These are phyloP conservation scores for Tetrapisispora pingtungensis DNA, from an alignment of 805 yeast genomes.

Conservation along the genomic window DNA sequence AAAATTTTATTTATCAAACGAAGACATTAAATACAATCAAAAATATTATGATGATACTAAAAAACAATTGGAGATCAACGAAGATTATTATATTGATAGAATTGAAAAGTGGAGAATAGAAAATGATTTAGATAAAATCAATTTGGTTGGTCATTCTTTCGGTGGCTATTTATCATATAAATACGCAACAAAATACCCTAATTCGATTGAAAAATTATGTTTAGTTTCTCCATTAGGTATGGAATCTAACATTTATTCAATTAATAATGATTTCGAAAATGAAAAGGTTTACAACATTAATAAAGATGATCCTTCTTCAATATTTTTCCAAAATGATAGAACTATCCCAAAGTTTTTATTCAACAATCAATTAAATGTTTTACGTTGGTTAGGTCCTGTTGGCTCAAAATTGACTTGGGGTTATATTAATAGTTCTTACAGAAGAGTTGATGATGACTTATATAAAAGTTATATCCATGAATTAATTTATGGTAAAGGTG, in stretches of 20 bases:
- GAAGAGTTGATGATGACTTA: conserved; percentile 18
- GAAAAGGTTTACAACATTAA: conserved; percentile 17
- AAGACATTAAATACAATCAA: background rate
- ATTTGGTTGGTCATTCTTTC: conserved; percentile 65
- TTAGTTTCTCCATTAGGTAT: conserved; percentile 73
- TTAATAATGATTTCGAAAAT: conserved; percentile 27
- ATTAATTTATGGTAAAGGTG: conserved; percentile 11
- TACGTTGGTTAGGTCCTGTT: conserved; percentile 37
- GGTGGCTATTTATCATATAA: conserved; percentile 68
- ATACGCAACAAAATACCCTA: conserved; percentile 51
- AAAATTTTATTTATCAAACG: background rate
- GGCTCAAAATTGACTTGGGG: conserved; percentile 32
- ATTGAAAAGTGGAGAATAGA: conserved; percentile 55
- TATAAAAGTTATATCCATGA: conserved; percentile 21
- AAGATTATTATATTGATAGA: conserved; percentile 45
- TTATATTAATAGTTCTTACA: conserved; percentile 26
- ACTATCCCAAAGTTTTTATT: conserved; percentile 27
- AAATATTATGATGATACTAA: background rate
- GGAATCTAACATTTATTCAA: conserved; percentile 55
- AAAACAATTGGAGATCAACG: conserved; percentile 30
- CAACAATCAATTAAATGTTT: conserved; percentile 35
- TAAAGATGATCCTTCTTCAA: conserved; percentile 36
- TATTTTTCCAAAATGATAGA: conserved; percentile 23
- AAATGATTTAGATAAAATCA: conserved; percentile 42
- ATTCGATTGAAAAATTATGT: conserved; percentile 42